Base-by-base conservation (phyloP, 192 early-diverging fungal genomes). In the Coemansia pectinata region DNA sequence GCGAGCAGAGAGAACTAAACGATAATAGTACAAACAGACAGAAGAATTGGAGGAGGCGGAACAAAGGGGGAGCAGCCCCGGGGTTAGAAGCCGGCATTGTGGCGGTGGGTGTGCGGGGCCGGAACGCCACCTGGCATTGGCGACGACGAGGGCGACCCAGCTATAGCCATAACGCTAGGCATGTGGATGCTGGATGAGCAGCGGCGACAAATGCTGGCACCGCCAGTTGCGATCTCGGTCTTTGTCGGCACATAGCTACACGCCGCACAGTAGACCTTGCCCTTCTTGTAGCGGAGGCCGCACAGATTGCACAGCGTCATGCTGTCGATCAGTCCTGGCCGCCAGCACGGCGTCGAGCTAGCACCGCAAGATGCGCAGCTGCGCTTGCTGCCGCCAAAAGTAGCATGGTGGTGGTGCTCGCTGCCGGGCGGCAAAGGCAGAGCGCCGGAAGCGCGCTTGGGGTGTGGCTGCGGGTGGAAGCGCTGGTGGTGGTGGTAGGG, bases 161-260 rank as follows among this genome's bases (percentile, higher is more conserved):
- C 23, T 3, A 57, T 17, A 27, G 55, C 39, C 12, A 34, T 4
- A 10, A 36, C 42, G 4, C 14, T 3, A 1, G 34, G 48, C 58
- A 53, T 50, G 68, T 71, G 70, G 4, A 84, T 79, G 50, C 59
- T 61, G 19, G 62, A 44, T 8, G 63, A 42, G 41, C 81, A 84
- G 29, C 77, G 76, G 67, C 78, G 78, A 71, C 81, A 84, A 29
- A 73, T 69, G 50, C 61, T 69, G 57, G 76, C 77, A 11, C 81
- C 81, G 67, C 81, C 81, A 17, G 81, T 84, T 0, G 81, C 81
- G 34, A 85, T 85, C 53, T 85, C 84, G 15, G 79, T 85, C 74
- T 85, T 85, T 50, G 81, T 77, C 11, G 84, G 84, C 65, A 85
- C 84, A 47, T 85, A 85, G 76, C 73, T 73, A 71, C 84, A 85